Evolutionary conservation across 2,329 filamentous ascomycete species (phyloP).

Genomic region (Colletotrichum brevisporum): DNA sequence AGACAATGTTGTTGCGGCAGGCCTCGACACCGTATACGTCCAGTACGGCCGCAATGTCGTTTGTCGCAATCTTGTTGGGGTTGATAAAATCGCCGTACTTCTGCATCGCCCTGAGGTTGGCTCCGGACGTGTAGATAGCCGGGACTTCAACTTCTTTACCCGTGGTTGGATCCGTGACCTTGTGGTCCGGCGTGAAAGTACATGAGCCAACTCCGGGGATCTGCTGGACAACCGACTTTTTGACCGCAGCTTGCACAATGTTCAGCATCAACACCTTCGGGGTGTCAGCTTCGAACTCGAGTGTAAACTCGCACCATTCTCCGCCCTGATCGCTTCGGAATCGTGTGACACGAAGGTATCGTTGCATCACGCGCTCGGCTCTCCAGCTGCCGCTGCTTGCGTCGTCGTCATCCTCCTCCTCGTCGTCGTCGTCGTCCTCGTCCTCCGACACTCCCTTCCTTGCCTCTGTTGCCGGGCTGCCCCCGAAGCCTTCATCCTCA

Average conservation of each 20-base stretch:
- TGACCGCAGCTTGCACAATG: slow-evolving; percentile 85
- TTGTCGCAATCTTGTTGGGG: slow-evolving; percentile 88
- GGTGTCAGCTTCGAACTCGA: slow-evolving; percentile 84
- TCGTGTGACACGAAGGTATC: slow-evolving; percentile 75
- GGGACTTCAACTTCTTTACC: slow-evolving; percentile 65
- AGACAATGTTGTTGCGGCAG: slow-evolving; percentile 87
- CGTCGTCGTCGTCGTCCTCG: slow-evolving; percentile 59
- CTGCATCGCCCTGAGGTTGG: slow-evolving; percentile 93
- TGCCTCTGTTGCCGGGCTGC: slow-evolving; percentile 58
- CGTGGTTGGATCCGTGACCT: slow-evolving; percentile 61
- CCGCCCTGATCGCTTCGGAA: slow-evolving; percentile 88
- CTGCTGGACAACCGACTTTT: slow-evolving; percentile 87
- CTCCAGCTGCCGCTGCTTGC: slow-evolving; percentile 58
- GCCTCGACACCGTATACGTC: slow-evolving; percentile 93
- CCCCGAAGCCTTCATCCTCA: slow-evolving; percentile 65
- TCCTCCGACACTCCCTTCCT: slow-evolving; percentile 45
- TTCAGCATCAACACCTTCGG: slow-evolving; percentile 95
- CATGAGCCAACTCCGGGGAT: slow-evolving; percentile 83
- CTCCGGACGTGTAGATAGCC: slow-evolving; percentile 83
- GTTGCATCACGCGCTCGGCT: slow-evolving; percentile 74
- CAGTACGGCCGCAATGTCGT: slow-evolving; percentile 91
- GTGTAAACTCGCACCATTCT: slow-evolving; percentile 82
- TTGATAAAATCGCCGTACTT: slow-evolving; percentile 88
- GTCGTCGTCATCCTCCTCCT: slow-evolving; percentile 56
- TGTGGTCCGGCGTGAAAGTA: slow-evolving; percentile 74